phyloP scores from a whole-genome alignment of 148 eudicot species.

The Rhododendron kiyosumense region DNA sequence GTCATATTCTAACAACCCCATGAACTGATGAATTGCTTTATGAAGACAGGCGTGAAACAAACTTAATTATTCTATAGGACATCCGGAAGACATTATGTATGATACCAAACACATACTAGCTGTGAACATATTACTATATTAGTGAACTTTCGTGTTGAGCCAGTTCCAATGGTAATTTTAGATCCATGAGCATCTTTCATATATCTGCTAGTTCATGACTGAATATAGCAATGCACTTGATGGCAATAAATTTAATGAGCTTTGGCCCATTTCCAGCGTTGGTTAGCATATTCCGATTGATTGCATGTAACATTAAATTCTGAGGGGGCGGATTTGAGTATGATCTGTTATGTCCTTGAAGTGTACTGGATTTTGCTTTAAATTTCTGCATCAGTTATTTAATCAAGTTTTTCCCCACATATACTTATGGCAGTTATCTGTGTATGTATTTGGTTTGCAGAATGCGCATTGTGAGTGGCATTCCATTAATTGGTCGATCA shows the following conservation, averaged over 20 bases:
- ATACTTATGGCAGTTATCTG: background rate
- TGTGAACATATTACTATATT: background rate
- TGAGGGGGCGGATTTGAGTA: background rate
- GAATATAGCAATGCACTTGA: background rate
- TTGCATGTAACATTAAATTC: background rate
- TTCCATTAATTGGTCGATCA: slow-evolving; percentile 5
- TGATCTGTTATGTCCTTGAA: background rate
- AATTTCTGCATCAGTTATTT: background rate
- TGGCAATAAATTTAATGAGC: background rate
- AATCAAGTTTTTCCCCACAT: background rate
- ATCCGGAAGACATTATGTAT: background rate
- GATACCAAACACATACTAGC: background rate
- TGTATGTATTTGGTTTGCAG: slow-evolving; percentile 21
- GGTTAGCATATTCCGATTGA: background rate
- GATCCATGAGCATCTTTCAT: background rate
- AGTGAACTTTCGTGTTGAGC: background rate
- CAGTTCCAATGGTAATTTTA: background rate
- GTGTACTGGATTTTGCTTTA: background rate
- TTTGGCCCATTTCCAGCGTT: background rate
- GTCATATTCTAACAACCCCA: background rate
- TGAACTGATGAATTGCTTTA: background rate
- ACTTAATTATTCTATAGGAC: background rate
- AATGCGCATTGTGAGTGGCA: background rate
- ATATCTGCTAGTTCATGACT: background rate
- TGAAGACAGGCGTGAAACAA: background rate